Conservation (phyloP, 2,329 filamentous ascomycete genomes). For the Arthrobotrys conoides region DNA sequence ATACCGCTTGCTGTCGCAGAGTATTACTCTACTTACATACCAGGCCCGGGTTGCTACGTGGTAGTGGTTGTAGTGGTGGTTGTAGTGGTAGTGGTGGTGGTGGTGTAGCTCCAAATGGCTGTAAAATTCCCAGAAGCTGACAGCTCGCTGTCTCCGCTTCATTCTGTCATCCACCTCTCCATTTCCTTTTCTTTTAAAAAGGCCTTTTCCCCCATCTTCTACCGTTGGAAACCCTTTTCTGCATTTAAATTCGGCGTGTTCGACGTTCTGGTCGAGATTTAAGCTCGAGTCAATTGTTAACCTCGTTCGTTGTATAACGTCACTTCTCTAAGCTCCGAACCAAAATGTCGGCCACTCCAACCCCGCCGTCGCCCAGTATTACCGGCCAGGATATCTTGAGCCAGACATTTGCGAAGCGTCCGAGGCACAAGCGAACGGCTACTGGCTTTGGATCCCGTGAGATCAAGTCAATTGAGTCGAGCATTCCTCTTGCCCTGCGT, state of each 20-base stretch:
- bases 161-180: constrained; percentile 12
- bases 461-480: constrained; percentile 87
- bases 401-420: constrained; percentile 84
- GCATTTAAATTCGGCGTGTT: constrained; percentile 13
- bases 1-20: constrained; percentile 55
- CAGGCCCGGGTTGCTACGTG: constrained; percentile 48
- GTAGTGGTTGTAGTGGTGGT: constrained; percentile 8
- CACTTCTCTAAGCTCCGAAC: constrained; percentile 32
- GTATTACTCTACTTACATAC: constrained; percentile 41
- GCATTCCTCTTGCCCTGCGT: constrained; percentile 63
- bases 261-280: constrained; percentile 30
- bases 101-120: constrained; percentile 39
- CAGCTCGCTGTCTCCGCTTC: constrained; percentile 41
- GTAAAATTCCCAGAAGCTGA: constrained; percentile 42
- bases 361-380: constrained; percentile 62
- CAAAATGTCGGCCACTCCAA: constrained; percentile 61
- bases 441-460: constrained; percentile 92
- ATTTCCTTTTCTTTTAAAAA: constrained; percentile 4
- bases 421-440: constrained; percentile 97
- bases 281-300: not conserved
- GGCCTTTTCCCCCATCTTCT: not conserved
- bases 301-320: constrained; percentile 40
- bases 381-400: constrained; percentile 72
- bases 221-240: constrained; percentile 19
- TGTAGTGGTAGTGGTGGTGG: not conserved